phyloP scores from a whole-genome alignment of 2,329 filamentous ascomycete species.

The Colletotrichum ledebouriae region DNA sequence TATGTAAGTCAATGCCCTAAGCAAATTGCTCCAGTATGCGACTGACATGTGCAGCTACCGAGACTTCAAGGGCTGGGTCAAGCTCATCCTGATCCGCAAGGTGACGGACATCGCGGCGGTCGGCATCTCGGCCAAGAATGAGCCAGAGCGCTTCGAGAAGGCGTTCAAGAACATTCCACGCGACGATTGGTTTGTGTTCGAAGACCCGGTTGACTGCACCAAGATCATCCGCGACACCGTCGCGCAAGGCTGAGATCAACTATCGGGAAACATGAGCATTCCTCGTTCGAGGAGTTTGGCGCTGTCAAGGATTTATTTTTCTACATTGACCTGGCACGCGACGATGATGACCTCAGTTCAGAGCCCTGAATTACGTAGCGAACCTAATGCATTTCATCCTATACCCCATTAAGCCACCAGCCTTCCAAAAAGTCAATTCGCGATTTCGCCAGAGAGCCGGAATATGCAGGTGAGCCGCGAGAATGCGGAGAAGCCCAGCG shows the following conservation, averaged over 20 bases:
- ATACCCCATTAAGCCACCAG: neutral
- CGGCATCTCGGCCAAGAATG: constrained; percentile 81
- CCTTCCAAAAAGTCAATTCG: neutral
- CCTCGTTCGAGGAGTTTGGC: neutral
- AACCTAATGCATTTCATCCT: constrained; percentile 15
- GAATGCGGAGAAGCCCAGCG: constrained; percentile 8
- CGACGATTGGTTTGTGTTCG: constrained; percentile 84
- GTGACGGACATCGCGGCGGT: constrained; percentile 79
- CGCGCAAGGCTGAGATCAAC: constrained; percentile 9
- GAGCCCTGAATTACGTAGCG: constrained; percentile 18
- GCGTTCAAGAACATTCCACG: constrained; percentile 83
- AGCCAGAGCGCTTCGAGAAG: constrained; percentile 80
- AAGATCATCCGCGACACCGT: constrained; percentile 52
- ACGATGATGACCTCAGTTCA: constrained; percentile 4
- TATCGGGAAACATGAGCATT: neutral
- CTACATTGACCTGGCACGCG: constrained; percentile 3
- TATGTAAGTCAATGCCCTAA: constrained; percentile 63
- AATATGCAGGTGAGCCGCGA: constrained; percentile 1
- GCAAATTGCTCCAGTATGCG: rapidly evolving
- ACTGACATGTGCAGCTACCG: constrained; percentile 61
- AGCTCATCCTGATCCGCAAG: constrained; percentile 87
- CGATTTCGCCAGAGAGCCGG: neutral
- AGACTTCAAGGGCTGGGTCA: constrained; percentile 80
- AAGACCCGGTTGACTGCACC: constrained; percentile 77
- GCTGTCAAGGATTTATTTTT: neutral